Conservation (phyloP, 148 eudicot genomes). For the Agrostemma githago region DNA sequence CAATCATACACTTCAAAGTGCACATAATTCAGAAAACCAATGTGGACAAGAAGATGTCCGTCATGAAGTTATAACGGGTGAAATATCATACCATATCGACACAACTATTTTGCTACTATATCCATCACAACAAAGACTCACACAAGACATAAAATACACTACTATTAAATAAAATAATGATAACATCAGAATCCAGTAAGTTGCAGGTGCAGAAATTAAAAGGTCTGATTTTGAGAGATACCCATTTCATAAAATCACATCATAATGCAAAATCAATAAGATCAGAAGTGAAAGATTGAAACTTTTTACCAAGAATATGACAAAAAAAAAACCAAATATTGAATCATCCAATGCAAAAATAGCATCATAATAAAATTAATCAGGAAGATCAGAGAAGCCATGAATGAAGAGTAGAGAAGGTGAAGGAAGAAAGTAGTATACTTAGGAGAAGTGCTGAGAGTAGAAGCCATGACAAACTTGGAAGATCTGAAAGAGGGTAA, state of each 20-base stretch:
- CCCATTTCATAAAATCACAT: constrained; percentile 19
- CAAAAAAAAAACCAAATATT: neutral
- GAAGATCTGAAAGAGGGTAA: constrained; percentile 29
- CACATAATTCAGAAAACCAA: neutral
- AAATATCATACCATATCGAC: too few relatives aligned
- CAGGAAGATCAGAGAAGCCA: neutral
- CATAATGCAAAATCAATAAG: neutral
- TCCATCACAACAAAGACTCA: neutral
- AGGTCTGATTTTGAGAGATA: neutral
- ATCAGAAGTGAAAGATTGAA: constrained; percentile 13
- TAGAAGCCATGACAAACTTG: constrained; percentile 33
- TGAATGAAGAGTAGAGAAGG: neutral
- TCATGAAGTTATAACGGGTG: too few relatives aligned
- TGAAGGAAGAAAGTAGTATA: constrained; percentile 10
- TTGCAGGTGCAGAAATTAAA: constrained; percentile 15
- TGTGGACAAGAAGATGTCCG: neutral
- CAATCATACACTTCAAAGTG: constrained; percentile 4
- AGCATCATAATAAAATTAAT: neutral
- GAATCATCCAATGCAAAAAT: constrained; percentile 5
- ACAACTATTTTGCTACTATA: too few relatives aligned
- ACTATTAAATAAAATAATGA: neutral
- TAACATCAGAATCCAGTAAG: constrained; percentile 18
- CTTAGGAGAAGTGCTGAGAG: constrained; percentile 33
- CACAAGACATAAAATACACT: neutral
- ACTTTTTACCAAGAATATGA: neutral